Evolutionary conservation across 139 green algal species (phyloP).

Genomic region (Chlamydomonas schloesseri): DNA sequence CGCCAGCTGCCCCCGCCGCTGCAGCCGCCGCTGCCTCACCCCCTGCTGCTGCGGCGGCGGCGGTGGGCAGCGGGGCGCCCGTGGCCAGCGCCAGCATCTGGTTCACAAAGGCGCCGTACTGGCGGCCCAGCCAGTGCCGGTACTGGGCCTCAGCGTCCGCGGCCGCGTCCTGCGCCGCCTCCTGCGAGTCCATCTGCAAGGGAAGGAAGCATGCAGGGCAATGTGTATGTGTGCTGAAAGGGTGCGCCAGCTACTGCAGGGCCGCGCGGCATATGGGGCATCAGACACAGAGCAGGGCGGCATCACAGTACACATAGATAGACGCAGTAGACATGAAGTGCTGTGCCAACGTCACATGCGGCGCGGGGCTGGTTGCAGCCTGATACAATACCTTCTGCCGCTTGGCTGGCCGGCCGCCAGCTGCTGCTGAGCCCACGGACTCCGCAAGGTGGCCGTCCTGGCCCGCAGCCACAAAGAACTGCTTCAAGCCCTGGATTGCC

Average conservation of each 20-base stretch:
- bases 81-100: constrained; percentile 51
- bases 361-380: too few relatives aligned
- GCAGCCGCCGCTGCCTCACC: neutral
- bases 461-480: constrained; percentile 65
- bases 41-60: neutral
- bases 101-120: constrained; percentile 59
- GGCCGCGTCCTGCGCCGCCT: neutral
- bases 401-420: constrained; percentile 12
- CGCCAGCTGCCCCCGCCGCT: neutral
- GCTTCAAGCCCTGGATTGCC: constrained; percentile 69
- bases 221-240: too few relatives aligned
- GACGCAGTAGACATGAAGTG: too few relatives aligned
- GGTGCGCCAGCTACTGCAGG: too few relatives aligned
- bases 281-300: too few relatives aligned
- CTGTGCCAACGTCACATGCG: too few relatives aligned
- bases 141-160: constrained; percentile 39
- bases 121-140: constrained; percentile 56
- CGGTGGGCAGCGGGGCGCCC: neutral
- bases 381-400: constrained; percentile 51
- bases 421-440: neutral
- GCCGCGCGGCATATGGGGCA: too few relatives aligned
- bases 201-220: too few relatives aligned
- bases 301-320: too few relatives aligned
- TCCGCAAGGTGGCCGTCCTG: constrained; percentile 44
- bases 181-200: neutral